Evolutionary conservation across 192 early-diverging fungal genomes (phyloP).

Genomic region (Dissophora ornata): DNA sequence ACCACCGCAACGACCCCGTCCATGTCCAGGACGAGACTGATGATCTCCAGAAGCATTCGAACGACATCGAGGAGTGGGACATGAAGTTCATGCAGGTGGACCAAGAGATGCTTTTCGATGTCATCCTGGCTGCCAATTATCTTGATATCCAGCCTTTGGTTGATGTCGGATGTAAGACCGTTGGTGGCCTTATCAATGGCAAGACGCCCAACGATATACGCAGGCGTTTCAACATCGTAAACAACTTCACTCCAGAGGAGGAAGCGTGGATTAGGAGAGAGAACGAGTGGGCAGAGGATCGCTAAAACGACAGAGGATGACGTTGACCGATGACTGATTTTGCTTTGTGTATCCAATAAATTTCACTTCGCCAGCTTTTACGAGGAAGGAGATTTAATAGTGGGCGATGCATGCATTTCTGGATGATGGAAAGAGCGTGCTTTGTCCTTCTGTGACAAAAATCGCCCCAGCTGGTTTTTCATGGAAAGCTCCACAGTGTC

Average conservation of each 20-base stretch:
- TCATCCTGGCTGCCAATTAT: slow-evolving; percentile 85
- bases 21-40: slow-evolving; percentile 60
- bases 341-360: too few relatives aligned
- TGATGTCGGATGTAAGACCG: slow-evolving; percentile 97
- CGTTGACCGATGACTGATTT: too few relatives aligned
- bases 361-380: too few relatives aligned
- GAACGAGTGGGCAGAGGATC: slow-evolving; percentile 80
- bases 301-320: slow-evolving; percentile 54
- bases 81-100: slow-evolving; percentile 80
- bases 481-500: too few relatives aligned
- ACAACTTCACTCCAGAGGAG: slow-evolving; percentile 97
- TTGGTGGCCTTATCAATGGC: slow-evolving; percentile 96
- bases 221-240: slow-evolving; percentile 92
- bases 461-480: too few relatives aligned
- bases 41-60: slow-evolving; percentile 68
- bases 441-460: too few relatives aligned
- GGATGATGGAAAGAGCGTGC: too few relatives aligned
- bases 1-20: slow-evolving; percentile 78
- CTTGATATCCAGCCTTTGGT: slow-evolving; percentile 96
- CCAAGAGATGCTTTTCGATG: slow-evolving; percentile 80
- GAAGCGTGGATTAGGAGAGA: slow-evolving; percentile 89
- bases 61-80: slow-evolving; percentile 83
- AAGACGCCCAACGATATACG: slow-evolving; percentile 94
- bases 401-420: too few relatives aligned
- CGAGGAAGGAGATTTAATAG: too few relatives aligned